Percentiles rank a stretch among this genome's conserved stretches.
These are phyloP conservation scores for Hygrophorus pudorinus DNA, from an alignment of 768 basidiomycete species.

Conservation along the genomic window DNA sequence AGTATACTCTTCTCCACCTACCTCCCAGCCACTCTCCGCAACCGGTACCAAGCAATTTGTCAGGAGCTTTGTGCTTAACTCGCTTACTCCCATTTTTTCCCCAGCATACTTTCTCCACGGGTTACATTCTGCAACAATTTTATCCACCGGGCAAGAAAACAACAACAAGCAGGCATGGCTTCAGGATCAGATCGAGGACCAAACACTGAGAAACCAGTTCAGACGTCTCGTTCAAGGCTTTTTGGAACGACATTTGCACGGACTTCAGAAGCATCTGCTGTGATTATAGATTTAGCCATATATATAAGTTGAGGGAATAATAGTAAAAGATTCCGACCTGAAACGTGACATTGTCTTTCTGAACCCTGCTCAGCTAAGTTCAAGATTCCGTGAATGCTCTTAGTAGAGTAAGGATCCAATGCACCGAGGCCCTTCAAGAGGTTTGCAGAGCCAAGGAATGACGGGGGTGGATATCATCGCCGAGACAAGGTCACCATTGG, in stretches of 20 bases:
- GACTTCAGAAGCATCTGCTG: constrained; percentile 49
- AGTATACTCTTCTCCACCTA: constrained; percentile 63
- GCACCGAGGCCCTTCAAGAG: constrained; percentile 72
- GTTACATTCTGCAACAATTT: constrained; percentile 72
- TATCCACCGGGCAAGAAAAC: constrained; percentile 53
- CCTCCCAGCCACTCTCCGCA: constrained; percentile 76
- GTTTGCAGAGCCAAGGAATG: constrained; percentile 61
- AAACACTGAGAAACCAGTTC: constrained; percentile 40
- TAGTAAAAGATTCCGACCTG: constrained; percentile 33
- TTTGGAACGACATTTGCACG: constrained; percentile 40
- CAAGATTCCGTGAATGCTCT: constrained; percentile 48
- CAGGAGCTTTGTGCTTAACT: constrained; percentile 46
- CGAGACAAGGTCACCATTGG: constrained; percentile 81
- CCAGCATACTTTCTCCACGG: constrained; percentile 69
- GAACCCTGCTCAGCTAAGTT: constrained; percentile 75
- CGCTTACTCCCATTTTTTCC: constrained; percentile 45
- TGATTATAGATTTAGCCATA: neutral
- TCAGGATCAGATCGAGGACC: constrained; percentile 61
- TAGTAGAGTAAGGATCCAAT: constrained; percentile 71
- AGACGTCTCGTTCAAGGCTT: constrained; percentile 43
- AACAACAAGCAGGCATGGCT: constrained; percentile 56
- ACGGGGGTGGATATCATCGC: constrained; percentile 79
- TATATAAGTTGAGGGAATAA: neutral
- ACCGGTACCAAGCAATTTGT: constrained; percentile 51
- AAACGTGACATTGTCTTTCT: constrained; percentile 49